A percentile compares a stretch with the other conserved stretches of the same genome.
Conservation (phyloP, 805 yeast genomes). For the Candida germanica region DNA sequence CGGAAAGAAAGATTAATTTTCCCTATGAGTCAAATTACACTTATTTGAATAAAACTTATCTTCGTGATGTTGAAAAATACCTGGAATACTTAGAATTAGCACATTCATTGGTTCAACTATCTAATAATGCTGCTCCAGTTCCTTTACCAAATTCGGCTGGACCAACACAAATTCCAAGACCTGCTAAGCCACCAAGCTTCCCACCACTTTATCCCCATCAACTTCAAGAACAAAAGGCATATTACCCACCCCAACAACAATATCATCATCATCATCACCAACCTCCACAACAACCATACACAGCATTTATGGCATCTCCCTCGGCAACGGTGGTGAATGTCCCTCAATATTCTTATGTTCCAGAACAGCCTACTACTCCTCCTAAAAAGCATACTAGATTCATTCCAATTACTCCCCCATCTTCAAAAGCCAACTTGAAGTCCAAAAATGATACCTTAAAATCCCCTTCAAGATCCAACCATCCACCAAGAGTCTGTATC, state of each 20-base stretch:
- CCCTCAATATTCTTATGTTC: conserved; percentile 9
- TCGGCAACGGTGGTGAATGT: conserved; percentile 10
- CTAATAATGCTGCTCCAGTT: conserved; percentile 11
- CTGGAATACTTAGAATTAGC: conserved; percentile 50
- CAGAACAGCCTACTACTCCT: conserved; percentile 16
- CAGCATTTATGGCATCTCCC: conserved; percentile 12
- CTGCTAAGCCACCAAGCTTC: conserved; percentile 5
- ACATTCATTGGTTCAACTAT: conserved; percentile 36
- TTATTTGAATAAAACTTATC: conserved; percentile 46
- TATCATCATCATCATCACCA: conserved; percentile 5
- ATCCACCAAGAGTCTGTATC: conserved; percentile 61
- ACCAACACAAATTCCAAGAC: background rate
- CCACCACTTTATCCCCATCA: conserved; percentile 18
- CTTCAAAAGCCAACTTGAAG: conserved; percentile 21
- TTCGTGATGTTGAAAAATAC: conserved; percentile 46
- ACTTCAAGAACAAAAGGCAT: conserved; percentile 2
- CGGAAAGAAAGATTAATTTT: conserved; percentile 42
- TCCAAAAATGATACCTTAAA: conserved; percentile 29
- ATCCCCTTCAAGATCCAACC: conserved; percentile 29
- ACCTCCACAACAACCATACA: conserved; percentile 10
- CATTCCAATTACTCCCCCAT: conserved; percentile 43
- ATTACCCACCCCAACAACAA: conserved; percentile 2
- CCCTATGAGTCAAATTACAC: conserved; percentile 55
- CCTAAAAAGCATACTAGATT: conserved; percentile 24
- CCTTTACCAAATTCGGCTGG: background rate